Evolutionary conservation across 176 grass and related monocot species (phyloP).

Genomic region (Oryza nivara): DNA sequence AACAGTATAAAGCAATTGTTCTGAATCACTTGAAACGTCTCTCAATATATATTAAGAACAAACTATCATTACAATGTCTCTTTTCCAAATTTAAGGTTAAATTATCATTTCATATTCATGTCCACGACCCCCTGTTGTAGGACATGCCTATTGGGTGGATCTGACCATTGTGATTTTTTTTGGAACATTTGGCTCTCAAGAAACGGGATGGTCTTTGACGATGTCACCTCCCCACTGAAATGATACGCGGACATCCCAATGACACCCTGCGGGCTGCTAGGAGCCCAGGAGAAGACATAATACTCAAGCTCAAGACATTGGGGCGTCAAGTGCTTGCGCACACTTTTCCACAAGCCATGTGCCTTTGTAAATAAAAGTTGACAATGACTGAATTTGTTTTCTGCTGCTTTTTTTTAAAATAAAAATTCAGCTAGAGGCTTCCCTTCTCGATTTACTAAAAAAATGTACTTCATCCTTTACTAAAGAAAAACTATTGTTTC

Average conservation of each 20-base stretch:
- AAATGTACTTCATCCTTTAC: neutral
- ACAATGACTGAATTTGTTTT: neutral
- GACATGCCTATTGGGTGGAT: no score
- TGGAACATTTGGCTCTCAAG: neutral
- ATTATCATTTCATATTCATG: no score
- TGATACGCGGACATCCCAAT: neutral
- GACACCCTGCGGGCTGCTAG: neutral
- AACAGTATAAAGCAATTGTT: no score
- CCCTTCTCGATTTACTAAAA: neutral
- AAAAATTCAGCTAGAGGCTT: neutral
- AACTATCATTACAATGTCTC: no score
- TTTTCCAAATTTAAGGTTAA: no score
- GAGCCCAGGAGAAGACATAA: neutral
- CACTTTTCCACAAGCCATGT: neutral
- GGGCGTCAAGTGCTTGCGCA: neutral
- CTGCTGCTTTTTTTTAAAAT: neutral
- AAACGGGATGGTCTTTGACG: neutral
- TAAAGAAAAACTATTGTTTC: slow-evolving; percentile 22
- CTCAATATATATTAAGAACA: no score
- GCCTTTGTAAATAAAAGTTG: neutral
- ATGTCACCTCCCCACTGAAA: neutral
- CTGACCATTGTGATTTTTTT: no score
- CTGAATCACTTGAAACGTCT: no score
- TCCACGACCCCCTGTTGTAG: no score
- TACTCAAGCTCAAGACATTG: neutral